phyloP scores from a whole-genome alignment of 2,329 filamentous ascomycete species.

The Aspergillus aculeatus region DNA sequence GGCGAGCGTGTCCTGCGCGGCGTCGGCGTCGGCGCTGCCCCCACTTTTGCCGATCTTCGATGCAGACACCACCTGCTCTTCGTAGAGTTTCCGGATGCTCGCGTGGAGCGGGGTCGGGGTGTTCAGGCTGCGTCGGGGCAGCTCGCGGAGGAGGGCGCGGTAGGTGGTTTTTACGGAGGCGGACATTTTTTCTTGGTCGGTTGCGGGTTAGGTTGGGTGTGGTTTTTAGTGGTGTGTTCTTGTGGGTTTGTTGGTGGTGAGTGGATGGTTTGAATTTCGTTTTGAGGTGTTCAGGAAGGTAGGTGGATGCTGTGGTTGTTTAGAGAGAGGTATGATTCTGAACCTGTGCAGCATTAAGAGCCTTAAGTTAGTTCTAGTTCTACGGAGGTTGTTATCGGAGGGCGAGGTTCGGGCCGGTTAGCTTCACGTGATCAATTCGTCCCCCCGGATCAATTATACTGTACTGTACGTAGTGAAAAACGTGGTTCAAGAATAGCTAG shows the following conservation, averaged over 20 bases:
- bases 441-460: not conserved
- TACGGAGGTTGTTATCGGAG: too few species aligned
- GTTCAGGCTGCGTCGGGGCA: slow-evolving; percentile 67
- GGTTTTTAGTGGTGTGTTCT: not conserved
- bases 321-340: too few species aligned
- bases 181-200: slow-evolving; percentile 20
- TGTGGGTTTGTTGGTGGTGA: not conserved
- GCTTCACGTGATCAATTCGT: not conserved
- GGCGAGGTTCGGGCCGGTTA: too few species aligned
- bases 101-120: slow-evolving; percentile 68
- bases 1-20: slow-evolving; percentile 24
- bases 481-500: not conserved
- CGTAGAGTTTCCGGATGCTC: slow-evolving; percentile 66
- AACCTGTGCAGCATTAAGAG: too few species aligned
- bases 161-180: slow-evolving; percentile 70
- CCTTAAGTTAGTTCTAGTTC: too few species aligned
- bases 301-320: too few species aligned
- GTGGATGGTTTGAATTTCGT: too few species aligned
- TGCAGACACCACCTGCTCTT: slow-evolving; percentile 28
- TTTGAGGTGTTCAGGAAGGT: too few species aligned
- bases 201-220: not conserved
- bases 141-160: slow-evolving; percentile 82
- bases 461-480: not conserved
- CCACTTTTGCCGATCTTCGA: slow-evolving; percentile 25
- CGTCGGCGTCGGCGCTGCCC: slow-evolving; percentile 1